phyloP scores from a whole-genome alignment of 2,329 filamentous ascomycete species.

The Clarireedia hainanense region DNA sequence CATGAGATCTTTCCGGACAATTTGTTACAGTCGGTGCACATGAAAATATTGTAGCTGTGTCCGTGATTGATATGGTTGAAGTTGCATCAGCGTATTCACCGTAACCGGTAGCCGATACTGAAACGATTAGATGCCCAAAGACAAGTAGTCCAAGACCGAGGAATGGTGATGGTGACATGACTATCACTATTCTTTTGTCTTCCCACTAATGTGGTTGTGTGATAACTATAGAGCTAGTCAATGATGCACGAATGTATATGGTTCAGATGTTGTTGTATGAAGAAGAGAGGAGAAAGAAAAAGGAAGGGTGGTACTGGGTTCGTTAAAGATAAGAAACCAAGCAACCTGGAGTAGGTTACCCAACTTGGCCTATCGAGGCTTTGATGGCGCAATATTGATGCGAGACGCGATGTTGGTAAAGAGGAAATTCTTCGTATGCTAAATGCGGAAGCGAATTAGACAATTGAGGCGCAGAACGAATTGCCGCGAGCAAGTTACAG shows the following conservation, averaged over 20 bases:
- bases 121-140: neutral
- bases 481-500: neutral
- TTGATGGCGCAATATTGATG: neutral
- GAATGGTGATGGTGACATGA: neutral
- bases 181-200: neutral
- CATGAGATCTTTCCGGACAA: neutral
- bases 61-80: neutral
- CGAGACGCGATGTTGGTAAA: neutral
- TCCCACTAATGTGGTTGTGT: too few relatives aligned
- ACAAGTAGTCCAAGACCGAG: neutral
- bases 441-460: neutral
- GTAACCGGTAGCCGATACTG: neutral
- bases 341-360: neutral
- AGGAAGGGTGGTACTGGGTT: neutral
- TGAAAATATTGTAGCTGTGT: conserved; percentile 2
- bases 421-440: neutral
- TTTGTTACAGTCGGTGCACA: conserved; percentile 5
- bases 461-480: neutral
- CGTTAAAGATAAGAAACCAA: neutral
- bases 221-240: neutral
- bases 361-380: neutral
- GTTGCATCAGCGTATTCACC: neutral
- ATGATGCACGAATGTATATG: neutral
- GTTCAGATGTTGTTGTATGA: neutral
- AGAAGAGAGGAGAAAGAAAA: neutral